phyloP scores from a whole-genome alignment of 768 basidiomycete genomes.

The Piloderma croceum region DNA sequence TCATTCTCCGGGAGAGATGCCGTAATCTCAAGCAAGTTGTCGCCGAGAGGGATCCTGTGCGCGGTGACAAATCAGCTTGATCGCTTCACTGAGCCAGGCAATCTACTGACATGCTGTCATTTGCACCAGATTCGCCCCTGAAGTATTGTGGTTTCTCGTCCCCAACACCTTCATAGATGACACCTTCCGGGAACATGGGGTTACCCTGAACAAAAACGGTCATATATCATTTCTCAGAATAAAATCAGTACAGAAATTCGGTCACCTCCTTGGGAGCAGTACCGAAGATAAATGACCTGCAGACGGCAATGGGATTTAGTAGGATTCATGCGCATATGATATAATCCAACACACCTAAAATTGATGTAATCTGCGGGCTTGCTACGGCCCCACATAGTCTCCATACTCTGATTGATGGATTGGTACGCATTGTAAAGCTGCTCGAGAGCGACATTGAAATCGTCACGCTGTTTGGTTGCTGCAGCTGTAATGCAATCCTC shows the following conservation, averaged over 20 bases:
- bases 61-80: slow-evolving; percentile 1
- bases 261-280: slow-evolving; percentile 25
- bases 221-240: too few relatives aligned
- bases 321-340: too few relatives aligned
- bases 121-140: slow-evolving; percentile 28
- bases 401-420: slow-evolving; percentile 15
- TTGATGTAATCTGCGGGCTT: slow-evolving; percentile 27
- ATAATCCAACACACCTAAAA: too few relatives aligned
- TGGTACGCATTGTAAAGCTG: slow-evolving; percentile 12
- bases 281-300: slow-evolving; percentile 31
- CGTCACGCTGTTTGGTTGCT: slow-evolving; percentile 12
- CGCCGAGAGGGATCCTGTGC: slow-evolving; percentile 27
- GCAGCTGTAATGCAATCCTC: slow-evolving; percentile 19
- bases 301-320: too few relatives aligned
- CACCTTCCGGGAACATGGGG: slow-evolving; percentile 29
- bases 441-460: slow-evolving; percentile 19
- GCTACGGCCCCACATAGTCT: slow-evolving; percentile 25
- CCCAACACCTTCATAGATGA: slow-evolving; percentile 27
- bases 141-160: slow-evolving; percentile 26
- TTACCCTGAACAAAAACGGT: too few relatives aligned
- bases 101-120: slow-evolving; percentile 14
- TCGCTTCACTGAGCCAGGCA: too few relatives aligned
- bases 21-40: slow-evolving; percentile 27
- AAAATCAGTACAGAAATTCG: too few relatives aligned
- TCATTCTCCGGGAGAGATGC: slow-evolving; percentile 25